Base-by-base conservation (phyloP, 2,329 filamentous ascomycete genomes). In the Penicillium sp. region DNA sequence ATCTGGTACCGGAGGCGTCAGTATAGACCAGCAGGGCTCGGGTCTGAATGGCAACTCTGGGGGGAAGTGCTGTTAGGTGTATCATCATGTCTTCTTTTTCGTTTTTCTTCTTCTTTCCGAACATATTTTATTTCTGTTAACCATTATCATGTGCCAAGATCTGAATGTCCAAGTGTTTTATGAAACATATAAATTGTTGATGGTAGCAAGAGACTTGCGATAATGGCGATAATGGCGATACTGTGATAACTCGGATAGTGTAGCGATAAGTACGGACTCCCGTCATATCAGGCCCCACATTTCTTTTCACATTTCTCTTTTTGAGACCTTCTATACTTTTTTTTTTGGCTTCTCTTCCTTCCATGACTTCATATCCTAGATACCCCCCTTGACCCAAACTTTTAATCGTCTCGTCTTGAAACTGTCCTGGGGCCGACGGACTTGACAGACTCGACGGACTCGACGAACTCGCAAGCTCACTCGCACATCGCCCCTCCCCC, bases 11-110 rank as follows among this genome's bases (percentile, higher is more conserved):
- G 74, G 78, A 58, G 86, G 85, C 43, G 87, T 92, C 65, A 89
- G 86, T 70, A 88, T 92, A 66, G 82, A 83, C 62, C 83, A 85
- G 66, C 76, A 81, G 67, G 82, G 83, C 63, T 82, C 81, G 45
- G 74, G 73, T 24, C 55, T 67, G 56, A 73, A 70, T 60, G 79
- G 80, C 45, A 80, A 80, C 54, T 68, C 81, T 54, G 81, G 82
- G 50, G 81, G 85, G 69, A 91, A 91, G 77, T 96, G 91, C 80
- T 95, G 90, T 73, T 95, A 86, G 67, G 43, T 66, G 58, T 64
- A 60, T 50, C 49, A 56, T 51, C 44, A 59, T 54, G 36, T 50
- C 16, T 53, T 41, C 48, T 48, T 27, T 27, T 27, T 27, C 24
- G 8, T 8, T 27, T 27, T 48, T 49, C 51, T 48, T 41, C 45